These are phyloP conservation scores for Actinomucor elegans DNA, from an alignment of 371 early-diverging fungal genomes.

Conservation along the genomic window DNA sequence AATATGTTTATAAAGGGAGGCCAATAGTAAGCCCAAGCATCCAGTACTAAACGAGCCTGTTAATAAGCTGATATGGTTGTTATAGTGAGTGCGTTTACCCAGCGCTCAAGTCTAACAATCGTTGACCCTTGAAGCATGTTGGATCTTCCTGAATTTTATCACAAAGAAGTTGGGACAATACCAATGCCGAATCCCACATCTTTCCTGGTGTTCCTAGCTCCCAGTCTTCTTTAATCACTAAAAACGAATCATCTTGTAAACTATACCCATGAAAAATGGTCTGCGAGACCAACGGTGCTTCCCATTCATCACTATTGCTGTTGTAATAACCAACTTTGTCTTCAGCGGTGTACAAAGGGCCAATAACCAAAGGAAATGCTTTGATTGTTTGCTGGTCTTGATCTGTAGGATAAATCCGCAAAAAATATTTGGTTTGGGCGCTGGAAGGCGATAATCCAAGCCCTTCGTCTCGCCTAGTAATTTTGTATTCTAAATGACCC, in stretches of 20 bases:
- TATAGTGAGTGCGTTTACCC: too few species aligned
- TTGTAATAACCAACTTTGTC: neutral
- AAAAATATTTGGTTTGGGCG: neutral
- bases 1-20: conserved; percentile 6
- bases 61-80: conserved; percentile 30
- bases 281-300: neutral
- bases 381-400: conserved; percentile 1
- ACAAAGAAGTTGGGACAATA: conserved; percentile 43
- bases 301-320: neutral
- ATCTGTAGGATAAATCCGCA: conserved; percentile 2
- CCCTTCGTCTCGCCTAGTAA: neutral
- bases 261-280: conserved; percentile 5
- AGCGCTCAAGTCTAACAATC: conserved; percentile 50
- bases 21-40: conserved; percentile 21
- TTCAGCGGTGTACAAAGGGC: conserved; percentile 2
- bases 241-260: neutral
- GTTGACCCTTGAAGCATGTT: conserved; percentile 11
- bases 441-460: neutral
- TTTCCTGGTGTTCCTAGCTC: conserved; percentile 55
- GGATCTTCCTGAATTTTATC: conserved; percentile 27
- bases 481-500: conserved; percentile 18
- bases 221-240: conserved; percentile 54
- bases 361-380: conserved; percentile 18
- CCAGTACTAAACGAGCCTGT: conserved; percentile 24
- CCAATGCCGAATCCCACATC: conserved; percentile 63